Conservation (phyloP, 169 alveolate genomes). For the Theileria luwenshuni region DNA sequence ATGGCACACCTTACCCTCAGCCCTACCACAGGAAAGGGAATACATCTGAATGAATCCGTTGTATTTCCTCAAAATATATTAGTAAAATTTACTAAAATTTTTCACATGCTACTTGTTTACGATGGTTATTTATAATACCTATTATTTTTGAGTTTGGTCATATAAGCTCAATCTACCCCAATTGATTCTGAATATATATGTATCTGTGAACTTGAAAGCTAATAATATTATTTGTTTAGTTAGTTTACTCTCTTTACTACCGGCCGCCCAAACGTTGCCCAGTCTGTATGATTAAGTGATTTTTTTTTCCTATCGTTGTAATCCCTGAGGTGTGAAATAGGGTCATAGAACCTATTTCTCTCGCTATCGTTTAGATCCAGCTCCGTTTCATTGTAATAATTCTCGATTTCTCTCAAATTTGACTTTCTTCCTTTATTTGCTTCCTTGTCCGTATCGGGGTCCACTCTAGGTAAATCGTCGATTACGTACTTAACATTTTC, state of each 20-base stretch:
- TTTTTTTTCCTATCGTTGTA: conserved; percentile 26
- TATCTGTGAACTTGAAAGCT: background rate
- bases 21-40: background rate
- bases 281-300: conserved; percentile 18
- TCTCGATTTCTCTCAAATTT: background rate
- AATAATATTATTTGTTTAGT: background rate
- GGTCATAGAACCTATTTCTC: conserved; percentile 39
- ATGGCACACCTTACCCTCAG: conserved; percentile 15
- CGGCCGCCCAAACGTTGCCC: conserved; percentile 62
- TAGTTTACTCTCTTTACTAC: background rate
- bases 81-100: background rate
- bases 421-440: background rate
- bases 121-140: background rate
- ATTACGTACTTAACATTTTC: background rate
- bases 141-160: background rate
- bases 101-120: conserved; percentile 14
- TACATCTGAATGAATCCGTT: background rate
- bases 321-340: conserved; percentile 31
- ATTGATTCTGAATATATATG: background rate
- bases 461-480: too few relatives aligned
- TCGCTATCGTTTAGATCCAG: conserved; percentile 28
- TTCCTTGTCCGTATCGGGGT: background rate
- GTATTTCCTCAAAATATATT: background rate
- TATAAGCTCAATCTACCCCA: background rate
- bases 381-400: conserved; percentile 7